These are phyloP conservation scores for Withania somnifera DNA, from an alignment of 305 asterid genomes.

Conservation along the genomic window DNA sequence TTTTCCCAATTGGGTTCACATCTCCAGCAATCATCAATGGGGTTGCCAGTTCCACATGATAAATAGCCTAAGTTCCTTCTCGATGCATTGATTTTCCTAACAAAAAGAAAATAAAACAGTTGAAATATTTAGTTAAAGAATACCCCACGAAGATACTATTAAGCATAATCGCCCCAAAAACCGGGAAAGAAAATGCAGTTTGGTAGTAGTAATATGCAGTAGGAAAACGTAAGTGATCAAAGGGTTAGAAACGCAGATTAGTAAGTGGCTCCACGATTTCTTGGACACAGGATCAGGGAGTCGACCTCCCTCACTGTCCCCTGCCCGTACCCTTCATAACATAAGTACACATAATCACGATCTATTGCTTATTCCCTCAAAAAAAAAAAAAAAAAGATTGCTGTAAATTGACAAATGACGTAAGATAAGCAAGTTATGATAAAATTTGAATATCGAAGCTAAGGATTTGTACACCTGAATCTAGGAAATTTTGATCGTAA, in stretches of 20 bases:
- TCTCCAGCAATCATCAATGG: constrained; percentile 89
- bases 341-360: neutral
- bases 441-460: neutral
- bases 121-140: neutral
- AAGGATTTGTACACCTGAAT: neutral
- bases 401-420: neutral
- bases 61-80: constrained; percentile 56
- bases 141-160: neutral
- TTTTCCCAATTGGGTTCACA: constrained; percentile 67
- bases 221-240: neutral
- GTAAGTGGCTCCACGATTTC: neutral
- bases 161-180: neutral
- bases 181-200: neutral
- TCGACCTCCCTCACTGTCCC: neutral
- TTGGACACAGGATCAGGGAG: neutral
- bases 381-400: neutral
- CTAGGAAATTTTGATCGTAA: neutral
- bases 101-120: neutral
- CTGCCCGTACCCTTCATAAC: neutral
- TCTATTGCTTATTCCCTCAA: neutral
- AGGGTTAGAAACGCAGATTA: neutral
- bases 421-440: neutral
- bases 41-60: constrained; percentile 68
- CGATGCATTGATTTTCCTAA: constrained; percentile 62
- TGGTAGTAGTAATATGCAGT: neutral